Base-by-base conservation (phyloP, 371 early-diverging fungal genomes). In the Conidiobolus coronatus region DNA sequence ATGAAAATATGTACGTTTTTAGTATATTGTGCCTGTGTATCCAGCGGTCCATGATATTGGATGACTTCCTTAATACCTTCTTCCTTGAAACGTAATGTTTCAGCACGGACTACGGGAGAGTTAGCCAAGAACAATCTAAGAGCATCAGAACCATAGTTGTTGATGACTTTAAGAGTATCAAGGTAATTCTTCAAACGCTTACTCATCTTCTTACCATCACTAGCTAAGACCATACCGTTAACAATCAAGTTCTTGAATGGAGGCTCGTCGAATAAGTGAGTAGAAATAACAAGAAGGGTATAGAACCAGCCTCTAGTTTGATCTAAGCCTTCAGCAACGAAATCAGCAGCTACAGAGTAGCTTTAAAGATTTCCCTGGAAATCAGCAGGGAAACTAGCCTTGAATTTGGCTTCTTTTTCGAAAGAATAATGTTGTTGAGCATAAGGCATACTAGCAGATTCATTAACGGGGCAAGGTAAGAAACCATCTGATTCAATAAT, bases 221-320 rank as follows among this genome's bases (percentile, higher is more conserved):
- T 63, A 11, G 99, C 99, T 48, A 99, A 75, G 7, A 99, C 94
- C 43, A 99, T 71, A 42, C 99, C 99, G 64, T 89, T 95, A 50
- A 90, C 98, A 67, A 99, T 93, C 54, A 98, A 76, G 67, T 99
- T 99, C 75, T 92, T 92, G 67, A 89, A 98, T 23, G 99, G 91
- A n/a, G 99, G 92, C 55, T 77, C 71, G 61, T 89, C 84, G 58
- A 97, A 95, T 53, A 99, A 68, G 60, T 97, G 89, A n/a, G 95
- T 92, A 36, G 96, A 93, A 45, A 99, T 74, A 8, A 99, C 99
- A 61, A 97, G 71, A 20, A 99, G 75, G 20, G 99, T 98, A 66
- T 99, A 99, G 81, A 99, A 99, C 99, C 99, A 99, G 50, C 99
- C 99, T 56, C 99, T 82, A 44, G 99, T 99, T 71, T 99, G 99